Conservation (phyloP, 1,139 yeast species). For the Ashbya aceris region DNA sequence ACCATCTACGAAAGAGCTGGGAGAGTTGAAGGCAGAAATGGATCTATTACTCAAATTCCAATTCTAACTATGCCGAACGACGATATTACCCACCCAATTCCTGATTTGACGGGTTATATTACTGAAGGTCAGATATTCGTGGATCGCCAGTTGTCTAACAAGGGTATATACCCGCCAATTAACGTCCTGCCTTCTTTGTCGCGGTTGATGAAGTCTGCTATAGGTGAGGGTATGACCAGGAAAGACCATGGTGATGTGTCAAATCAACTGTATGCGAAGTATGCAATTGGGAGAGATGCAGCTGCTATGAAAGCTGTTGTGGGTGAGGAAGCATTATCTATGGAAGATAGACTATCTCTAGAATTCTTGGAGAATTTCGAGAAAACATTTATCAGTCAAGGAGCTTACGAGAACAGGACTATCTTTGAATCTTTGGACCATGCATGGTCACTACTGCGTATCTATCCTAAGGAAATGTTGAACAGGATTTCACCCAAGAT, state of each 20-base stretch:
- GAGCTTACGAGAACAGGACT: conserved; percentile 91
- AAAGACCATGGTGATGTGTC: conserved; percentile 99
- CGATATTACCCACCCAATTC: conserved; percentile 98
- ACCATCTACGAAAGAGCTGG: conserved; percentile 99
- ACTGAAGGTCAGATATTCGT: conserved; percentile 98
- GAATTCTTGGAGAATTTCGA: conserved; percentile 97
- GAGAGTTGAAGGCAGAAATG: conserved; percentile 98
- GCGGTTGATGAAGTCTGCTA: conserved; percentile 97
- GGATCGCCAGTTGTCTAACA: conserved; percentile 91
- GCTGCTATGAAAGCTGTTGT: conserved; percentile 99
- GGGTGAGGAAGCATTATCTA: conserved; percentile 98
- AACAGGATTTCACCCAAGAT: conserved; percentile 98
- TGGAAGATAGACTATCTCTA: conserved; percentile 92
- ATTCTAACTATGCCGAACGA: conserved; percentile 99
- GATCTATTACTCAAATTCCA: conserved; percentile 98
- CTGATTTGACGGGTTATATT: conserved; percentile 98
- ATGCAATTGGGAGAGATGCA: conserved; percentile 99
- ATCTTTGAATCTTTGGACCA: conserved; percentile 92
- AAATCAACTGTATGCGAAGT: conserved; percentile 95
- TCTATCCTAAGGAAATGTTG: conserved; percentile 96
- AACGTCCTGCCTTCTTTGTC: conserved; percentile 95
- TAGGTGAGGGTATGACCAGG: conserved; percentile 99
- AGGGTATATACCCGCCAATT: conserved; percentile 98
- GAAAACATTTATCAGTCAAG: conserved; percentile 89
- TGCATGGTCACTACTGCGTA: conserved; percentile 96